phyloP scores from a whole-genome alignment of 169 alveolate genomes.

The Plasmodium knowlesi region DNA sequence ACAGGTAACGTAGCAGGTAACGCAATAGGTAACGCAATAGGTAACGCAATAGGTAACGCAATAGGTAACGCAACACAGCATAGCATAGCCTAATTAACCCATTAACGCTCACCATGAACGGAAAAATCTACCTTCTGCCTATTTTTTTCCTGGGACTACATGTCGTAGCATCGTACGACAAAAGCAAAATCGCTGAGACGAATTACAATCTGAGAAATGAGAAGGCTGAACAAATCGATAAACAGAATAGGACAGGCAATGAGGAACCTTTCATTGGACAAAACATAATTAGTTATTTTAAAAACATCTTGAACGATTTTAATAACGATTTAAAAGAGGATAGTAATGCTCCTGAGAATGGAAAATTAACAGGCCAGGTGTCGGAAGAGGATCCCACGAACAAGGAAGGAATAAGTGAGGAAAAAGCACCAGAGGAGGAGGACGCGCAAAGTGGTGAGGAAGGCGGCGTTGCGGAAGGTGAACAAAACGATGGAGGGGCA shows the following conservation, averaged over 20 bases:
- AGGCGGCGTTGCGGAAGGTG: background rate
- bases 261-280: background rate
- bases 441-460: background rate
- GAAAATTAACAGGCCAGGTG: background rate
- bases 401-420: background rate
- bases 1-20: too few relatives aligned
- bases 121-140: background rate
- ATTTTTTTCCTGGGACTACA: background rate
- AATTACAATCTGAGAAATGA: background rate
- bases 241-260: background rate
- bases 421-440: background rate
- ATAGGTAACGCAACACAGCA: background rate
- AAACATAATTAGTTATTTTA: background rate
- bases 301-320: background rate
- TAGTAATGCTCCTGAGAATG: background rate
- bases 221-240: background rate
- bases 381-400: background rate
- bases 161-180: background rate
- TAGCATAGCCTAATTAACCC: background rate
- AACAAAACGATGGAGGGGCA: background rate
- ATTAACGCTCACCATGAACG: background rate
- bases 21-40: too few relatives aligned
- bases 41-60: too few relatives aligned
- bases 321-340: background rate
- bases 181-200: background rate